Conservation (phyloP, 2,329 filamentous ascomycete genomes). For the Aspergillus sclerotialis region DNA sequence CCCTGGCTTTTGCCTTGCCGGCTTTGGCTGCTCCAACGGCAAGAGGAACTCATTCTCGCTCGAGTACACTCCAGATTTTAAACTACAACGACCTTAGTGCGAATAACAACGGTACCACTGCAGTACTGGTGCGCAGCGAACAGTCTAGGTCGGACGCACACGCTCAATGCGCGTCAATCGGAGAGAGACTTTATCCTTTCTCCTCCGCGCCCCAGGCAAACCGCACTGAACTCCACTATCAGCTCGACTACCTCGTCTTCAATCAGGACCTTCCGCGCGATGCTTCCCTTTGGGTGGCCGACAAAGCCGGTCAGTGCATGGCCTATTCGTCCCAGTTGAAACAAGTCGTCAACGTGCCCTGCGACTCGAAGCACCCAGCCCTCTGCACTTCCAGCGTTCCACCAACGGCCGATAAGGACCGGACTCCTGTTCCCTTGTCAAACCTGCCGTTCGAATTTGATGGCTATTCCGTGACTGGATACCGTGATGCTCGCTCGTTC, state of each 20-base stretch:
- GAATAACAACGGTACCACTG: constrained; percentile 18
- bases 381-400: constrained; percentile 16
- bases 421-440: constrained; percentile 8
- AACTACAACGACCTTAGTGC: constrained; percentile 20
- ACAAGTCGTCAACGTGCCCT: constrained; percentile 5
- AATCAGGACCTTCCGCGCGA: constrained; percentile 6
- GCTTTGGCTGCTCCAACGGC: constrained; percentile 2
- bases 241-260: constrained; percentile 18
- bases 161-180: constrained; percentile 14
- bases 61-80: constrained; percentile 13
- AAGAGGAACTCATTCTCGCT: constrained; percentile 8
- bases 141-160: constrained; percentile 8
- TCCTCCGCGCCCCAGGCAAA: constrained; percentile 4
- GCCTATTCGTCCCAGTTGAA: constrained; percentile 12
- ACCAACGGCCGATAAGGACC: constrained; percentile 13
- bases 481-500: constrained; percentile 22
- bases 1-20: neutral
- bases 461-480: constrained; percentile 16
- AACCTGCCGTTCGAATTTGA: constrained; percentile 12
- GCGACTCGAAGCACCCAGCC: constrained; percentile 10
- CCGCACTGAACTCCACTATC: constrained; percentile 15
- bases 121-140: constrained; percentile 11
- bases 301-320: constrained; percentile 6
- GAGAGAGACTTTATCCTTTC: constrained; percentile 14
- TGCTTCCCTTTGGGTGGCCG: constrained; percentile 12